phyloP scores from a whole-genome alignment of 805 yeast species.

The Suhomyces kilbournensis region DNA sequence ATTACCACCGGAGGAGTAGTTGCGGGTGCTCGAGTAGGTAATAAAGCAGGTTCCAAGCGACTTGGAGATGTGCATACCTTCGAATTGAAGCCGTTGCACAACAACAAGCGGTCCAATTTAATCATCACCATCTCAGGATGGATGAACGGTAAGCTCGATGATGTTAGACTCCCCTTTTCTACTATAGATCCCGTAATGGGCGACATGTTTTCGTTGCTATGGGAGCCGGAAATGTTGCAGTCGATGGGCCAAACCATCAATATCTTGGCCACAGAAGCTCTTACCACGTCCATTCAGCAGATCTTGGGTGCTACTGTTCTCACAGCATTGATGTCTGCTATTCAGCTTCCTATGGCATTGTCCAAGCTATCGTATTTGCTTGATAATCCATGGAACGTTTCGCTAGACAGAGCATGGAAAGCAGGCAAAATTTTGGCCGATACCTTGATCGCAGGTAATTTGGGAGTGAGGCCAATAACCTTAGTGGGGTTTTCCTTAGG shows the following conservation, averaged over 20 bases:
- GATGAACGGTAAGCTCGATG: slow-evolving; percentile 96
- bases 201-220: slow-evolving; percentile 81
- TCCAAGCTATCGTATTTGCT: slow-evolving; percentile 84
- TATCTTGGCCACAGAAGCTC: slow-evolving; percentile 89
- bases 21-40: slow-evolving; percentile 87
- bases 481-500: slow-evolving; percentile 93
- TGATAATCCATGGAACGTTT: slow-evolving; percentile 98
- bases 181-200: slow-evolving; percentile 99
- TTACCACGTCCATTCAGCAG: slow-evolving; percentile 92
- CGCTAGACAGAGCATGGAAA: slow-evolving; percentile 94
- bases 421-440: slow-evolving; percentile 92
- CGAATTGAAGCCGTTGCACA: slow-evolving; percentile 89
- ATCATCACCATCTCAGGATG: slow-evolving; percentile 93
- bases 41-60: slow-evolving; percentile 78
- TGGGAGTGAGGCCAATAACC: slow-evolving; percentile 91
- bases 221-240: slow-evolving; percentile 98
- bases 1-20: slow-evolving; percentile 91
- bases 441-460: slow-evolving; percentile 77
- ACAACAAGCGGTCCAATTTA: slow-evolving; percentile 81
- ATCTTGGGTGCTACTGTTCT: slow-evolving; percentile 87
- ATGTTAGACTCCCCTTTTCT: slow-evolving; percentile 91
- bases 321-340: slow-evolving; percentile 86
- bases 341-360: slow-evolving; percentile 88
- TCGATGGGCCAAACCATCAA: slow-evolving; percentile 95
- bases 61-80: slow-evolving; percentile 91